Evolutionary conservation across 2,329 filamentous ascomycete species (phyloP), one percentile per base, ranked within the genome.

Genomic region (Shiraia sp.): DNA sequence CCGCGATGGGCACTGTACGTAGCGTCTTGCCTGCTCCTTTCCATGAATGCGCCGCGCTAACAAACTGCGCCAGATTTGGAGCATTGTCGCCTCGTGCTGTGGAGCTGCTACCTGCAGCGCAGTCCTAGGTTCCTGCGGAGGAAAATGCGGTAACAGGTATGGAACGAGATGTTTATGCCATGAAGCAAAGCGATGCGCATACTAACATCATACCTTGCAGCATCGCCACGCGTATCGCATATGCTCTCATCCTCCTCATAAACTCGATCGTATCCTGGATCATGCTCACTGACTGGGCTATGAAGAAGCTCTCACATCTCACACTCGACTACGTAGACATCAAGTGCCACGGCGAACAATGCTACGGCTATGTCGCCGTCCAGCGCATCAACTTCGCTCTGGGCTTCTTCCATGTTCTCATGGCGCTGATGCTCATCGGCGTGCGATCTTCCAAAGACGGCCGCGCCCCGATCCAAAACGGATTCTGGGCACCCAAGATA

Each of bases 181-280:
- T 22, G 19, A 8, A 22, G 4, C 4, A 8, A 22, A 22, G 7
- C 17, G 28, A 10, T 24, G 3, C 12, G 25, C 19, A n/a, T 40
- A 35, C 48, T 53, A 45, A 60, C 34, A 23, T 14, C 35, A 33
- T 26, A 30, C 19, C 19, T 5, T 22, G 30, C 57, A 95, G 90
- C 74, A 91, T 97, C 74, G 91, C 91, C 42, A 99, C 93, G 56
- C 89, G 93, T 76, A 95, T 97, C 74, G 92, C 88, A 64, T 96
- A 96, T 69, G 91, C 93, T 52, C 82, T 97, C 63, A 86, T 99
- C 50, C 87, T 99, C 40, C 84, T 99, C 55, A 75, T 97, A 72
- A 99, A 99, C 79, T 96, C 92, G 45, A 96, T 97, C 53, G 70
- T 97, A 36, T 92, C 93, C 25, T 99, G 93, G 93, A 89, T 99